Evolutionary conservation across 352 stramenopile genomes (phyloP), one percentile per base, ranked within the genome.

Genomic region (Globisporangium yorkense): DNA sequence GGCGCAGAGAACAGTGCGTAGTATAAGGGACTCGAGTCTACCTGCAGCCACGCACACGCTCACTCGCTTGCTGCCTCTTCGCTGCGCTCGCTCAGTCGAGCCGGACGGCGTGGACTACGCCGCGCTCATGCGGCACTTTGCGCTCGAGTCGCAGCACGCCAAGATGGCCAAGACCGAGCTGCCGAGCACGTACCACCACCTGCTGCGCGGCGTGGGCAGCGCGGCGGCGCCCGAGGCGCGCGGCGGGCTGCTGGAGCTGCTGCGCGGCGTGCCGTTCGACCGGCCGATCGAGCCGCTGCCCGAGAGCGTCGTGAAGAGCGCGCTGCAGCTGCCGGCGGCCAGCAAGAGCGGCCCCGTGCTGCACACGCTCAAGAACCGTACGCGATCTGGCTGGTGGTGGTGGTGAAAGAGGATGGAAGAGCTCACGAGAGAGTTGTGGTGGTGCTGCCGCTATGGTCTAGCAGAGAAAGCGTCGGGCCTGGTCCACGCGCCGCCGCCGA

Each of bases 251-350:
- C 24, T 90, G 16, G 64, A 66, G 1, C 67, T 92, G 41, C 54
- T 92, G 15, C 67, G 91, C 24, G 81, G 82, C 24, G 79, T 89
- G 3, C 81, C 84, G 1, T 93, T 93, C 35, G 84, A 91, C 51
- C 77, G 84, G 5, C 84, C 84, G 2, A 90, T 93, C 51, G 81
- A 93, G 54, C 75, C 74, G 20, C 61, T 93, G 18, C 72, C 84
- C 2, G 79, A 91, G 58, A 85, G 67, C 54, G 60, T 90, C 16
- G 67, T 93, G 20, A 87, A 90, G 58, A 87, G 71, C 46, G 81
- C 77, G 7, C 62, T 91, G 20, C 80, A 90, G 56, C 65, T 93
- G 18, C 81, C 80, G 0, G 59, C 77, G 2, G 70, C 75, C 21
- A 88, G 66, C 51, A 89, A 89, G 65, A 72, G 55, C 9, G 77